Conservation (phyloP, 345 rosid species). For the Citrus cavaleriei region DNA sequence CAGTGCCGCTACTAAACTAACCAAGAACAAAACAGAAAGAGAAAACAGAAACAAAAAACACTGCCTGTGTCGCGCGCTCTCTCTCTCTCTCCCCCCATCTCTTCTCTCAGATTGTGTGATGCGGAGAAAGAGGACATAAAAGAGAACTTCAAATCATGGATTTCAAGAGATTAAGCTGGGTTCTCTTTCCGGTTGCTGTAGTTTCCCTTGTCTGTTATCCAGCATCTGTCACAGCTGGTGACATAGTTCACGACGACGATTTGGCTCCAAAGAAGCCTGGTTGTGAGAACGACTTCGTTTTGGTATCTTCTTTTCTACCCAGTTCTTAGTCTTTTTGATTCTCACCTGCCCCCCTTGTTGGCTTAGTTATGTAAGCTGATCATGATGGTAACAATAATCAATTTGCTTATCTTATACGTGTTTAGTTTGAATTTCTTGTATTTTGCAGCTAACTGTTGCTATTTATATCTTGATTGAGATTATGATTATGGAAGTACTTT, state of each 20-base stretch:
- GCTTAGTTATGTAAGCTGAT: slow-evolving; percentile 7
- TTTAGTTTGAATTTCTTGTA: neutral
- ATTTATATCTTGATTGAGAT: neutral
- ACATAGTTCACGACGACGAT: slow-evolving; percentile 88
- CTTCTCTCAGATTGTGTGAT: slow-evolving; percentile 15
- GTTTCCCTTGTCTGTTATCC: slow-evolving; percentile 44
- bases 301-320: slow-evolving; percentile 51
- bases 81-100: neutral
- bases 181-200: slow-evolving; percentile 29
- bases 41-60: neutral
- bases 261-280: slow-evolving; percentile 95
- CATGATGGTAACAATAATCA: neutral
- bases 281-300: slow-evolving; percentile 93
- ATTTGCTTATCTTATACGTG: neutral
- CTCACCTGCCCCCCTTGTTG: slow-evolving; percentile 23
- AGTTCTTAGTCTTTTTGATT: slow-evolving; percentile 17
- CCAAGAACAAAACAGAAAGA: no score
- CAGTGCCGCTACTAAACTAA: no score
- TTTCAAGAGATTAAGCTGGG: slow-evolving; percentile 33
- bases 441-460: neutral
- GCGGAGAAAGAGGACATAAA: slow-evolving; percentile 11
- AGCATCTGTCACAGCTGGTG: slow-evolving; percentile 64
- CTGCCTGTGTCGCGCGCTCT: no score
- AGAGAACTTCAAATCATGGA: slow-evolving; percentile 47
- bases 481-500: neutral